These are phyloP conservation scores for Penicillium dipodomyicola DNA, from an alignment of 495 filamentous ascomycete species.

Conservation along the genomic window DNA sequence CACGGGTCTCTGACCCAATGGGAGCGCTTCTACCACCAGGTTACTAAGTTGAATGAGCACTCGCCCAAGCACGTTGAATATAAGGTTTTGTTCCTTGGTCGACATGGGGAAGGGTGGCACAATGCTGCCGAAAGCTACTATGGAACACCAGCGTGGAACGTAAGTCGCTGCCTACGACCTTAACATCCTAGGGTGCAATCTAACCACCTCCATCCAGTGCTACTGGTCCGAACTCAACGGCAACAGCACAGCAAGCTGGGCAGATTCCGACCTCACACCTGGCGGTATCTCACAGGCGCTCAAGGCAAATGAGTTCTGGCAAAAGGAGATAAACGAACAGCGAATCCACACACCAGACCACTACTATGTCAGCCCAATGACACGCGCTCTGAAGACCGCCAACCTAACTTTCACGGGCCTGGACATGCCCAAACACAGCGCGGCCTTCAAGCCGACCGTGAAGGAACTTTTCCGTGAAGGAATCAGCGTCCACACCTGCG, in stretches of 20 bases:
- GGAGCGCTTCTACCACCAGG: slow-evolving; percentile 61
- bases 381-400: slow-evolving; percentile 64
- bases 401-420: slow-evolving; percentile 59
- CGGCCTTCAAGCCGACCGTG: slow-evolving; percentile 58
- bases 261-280: slow-evolving; percentile 64
- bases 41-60: slow-evolving; percentile 53
- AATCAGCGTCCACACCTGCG: slow-evolving; percentile 76
- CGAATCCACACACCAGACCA: slow-evolving; percentile 61
- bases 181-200: neutral
- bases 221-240: slow-evolving; percentile 71
- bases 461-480: slow-evolving; percentile 72
- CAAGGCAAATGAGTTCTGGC: slow-evolving; percentile 63
- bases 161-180: slow-evolving; percentile 30
- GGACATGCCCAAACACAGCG: slow-evolving; percentile 40
- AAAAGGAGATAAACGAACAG: slow-evolving; percentile 46
- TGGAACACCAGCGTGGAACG: slow-evolving; percentile 67
- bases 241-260: slow-evolving; percentile 64
- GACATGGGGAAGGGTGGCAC: slow-evolving; percentile 71
- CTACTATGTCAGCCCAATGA: slow-evolving; percentile 69
- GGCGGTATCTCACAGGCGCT: slow-evolving; percentile 61
- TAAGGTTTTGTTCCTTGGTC: slow-evolving; percentile 67
- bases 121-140: slow-evolving; percentile 64
- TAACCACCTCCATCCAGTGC: slow-evolving; percentile 44
- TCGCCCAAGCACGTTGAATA: slow-evolving; percentile 51
- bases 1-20: slow-evolving; percentile 55